phyloP scores from a whole-genome alignment of 140 eudicot genomes.

The Stevia rebaudiana region DNA sequence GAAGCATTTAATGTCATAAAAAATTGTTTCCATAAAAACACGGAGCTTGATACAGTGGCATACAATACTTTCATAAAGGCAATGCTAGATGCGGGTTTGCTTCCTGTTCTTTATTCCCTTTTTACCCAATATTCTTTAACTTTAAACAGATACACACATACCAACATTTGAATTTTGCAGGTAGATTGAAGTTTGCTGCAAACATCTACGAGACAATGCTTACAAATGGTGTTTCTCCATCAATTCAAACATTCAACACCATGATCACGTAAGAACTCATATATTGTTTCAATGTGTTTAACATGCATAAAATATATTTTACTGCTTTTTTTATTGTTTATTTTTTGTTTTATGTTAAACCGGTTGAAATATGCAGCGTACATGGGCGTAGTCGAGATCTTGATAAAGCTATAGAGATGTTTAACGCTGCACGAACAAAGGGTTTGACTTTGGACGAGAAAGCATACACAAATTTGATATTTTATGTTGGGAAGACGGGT shows the following conservation, averaged over 20 bases:
- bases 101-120: slow-evolving; percentile 7
- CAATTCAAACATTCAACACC: slow-evolving; percentile 73
- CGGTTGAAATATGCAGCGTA: slow-evolving; percentile 51
- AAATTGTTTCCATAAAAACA: slow-evolving; percentile 36
- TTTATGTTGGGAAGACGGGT: slow-evolving; percentile 87
- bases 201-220: slow-evolving; percentile 79
- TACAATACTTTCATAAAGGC: slow-evolving; percentile 83
- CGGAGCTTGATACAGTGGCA: slow-evolving; percentile 81
- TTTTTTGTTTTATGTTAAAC: slow-evolving; percentile 11
- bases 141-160: not conserved
- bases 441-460: slow-evolving; percentile 75
- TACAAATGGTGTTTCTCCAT: slow-evolving; percentile 49
- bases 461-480: slow-evolving; percentile 70
- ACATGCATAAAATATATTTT: not conserved
- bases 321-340: not conserved
- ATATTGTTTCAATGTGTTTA: not conserved
- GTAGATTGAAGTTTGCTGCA: slow-evolving; percentile 60
- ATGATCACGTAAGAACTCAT: slow-evolving; percentile 68
- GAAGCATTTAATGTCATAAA: slow-evolving; percentile 56
- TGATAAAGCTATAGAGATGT: slow-evolving; percentile 69
- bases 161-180: slow-evolving; percentile 37
- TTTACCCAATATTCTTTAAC: not conserved
- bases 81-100: slow-evolving; percentile 80
- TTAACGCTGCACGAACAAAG: slow-evolving; percentile 53
- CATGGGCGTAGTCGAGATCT: slow-evolving; percentile 66